Evolutionary conservation across 768 basidiomycete genomes (phyloP), one percentile per base, ranked within the genome.

Genomic region (Auricularia sp.): DNA sequence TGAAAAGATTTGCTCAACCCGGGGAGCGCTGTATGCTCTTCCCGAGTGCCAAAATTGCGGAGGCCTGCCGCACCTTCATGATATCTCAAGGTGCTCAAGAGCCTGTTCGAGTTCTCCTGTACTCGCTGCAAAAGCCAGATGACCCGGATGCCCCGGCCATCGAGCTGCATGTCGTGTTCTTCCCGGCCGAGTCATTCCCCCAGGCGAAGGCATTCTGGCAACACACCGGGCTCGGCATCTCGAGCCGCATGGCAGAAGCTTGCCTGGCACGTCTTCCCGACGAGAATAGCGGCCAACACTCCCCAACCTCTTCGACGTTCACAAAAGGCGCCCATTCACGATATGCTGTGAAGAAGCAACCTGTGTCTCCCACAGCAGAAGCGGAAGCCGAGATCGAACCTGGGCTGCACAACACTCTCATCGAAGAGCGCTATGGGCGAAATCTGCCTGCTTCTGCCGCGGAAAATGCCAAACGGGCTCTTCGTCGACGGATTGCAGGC

Each of bases 181-280:
- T 94, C 72, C 85, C 87, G 5, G 73, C 77, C 2, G 80, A 84
- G 3, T 74, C 82, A 3, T 87, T 82, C 69, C 70, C 81, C 8
- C 73, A 88, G 6, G 93, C 92, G 7, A 96, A 91, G 73, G 82
- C 93, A 73, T 98, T 95, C 75, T 98, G 96, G 96, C 95, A 98
- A 69, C 96, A 98, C 73, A 86, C 89, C 0, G 96, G 96, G 0
- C 77, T 89, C 65, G 94, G 95, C 1, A 87, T 99, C 47, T 93
- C 90, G 3, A 94, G 91, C 66, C 86, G 96, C 6, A 76, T 89
- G 21, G 94, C 94, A 3, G 93, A 94, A 66, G 80, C 85, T 65
- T 94, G 90, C 71, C 79, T 98, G 54, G 79, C 85, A 35, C 77
- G 92, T 69, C 79, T 94, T 1, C 82, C 85, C 0, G 82, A 82